Evolutionary conservation across 495 filamentous ascomycete genomes (phyloP).

Genomic region (Amniculicola lignicola): DNA sequence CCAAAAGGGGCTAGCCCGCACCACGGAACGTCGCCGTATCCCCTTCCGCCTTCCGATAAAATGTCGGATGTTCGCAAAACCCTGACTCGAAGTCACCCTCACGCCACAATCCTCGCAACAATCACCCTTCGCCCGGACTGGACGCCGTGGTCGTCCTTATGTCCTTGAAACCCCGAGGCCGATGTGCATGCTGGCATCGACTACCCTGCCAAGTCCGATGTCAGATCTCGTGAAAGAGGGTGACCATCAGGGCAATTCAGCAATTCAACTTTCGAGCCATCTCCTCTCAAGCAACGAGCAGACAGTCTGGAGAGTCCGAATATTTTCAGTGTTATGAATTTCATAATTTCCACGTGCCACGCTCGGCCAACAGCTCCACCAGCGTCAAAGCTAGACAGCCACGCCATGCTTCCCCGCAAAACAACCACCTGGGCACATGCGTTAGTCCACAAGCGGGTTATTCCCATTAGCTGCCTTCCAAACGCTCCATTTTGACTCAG

Average conservation of each 20-base stretch:
- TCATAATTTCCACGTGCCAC: not conserved
- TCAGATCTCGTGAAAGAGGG: too few relatives aligned
- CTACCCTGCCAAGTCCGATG: not conserved
- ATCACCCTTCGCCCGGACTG: not conserved
- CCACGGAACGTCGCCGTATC: too few relatives aligned
- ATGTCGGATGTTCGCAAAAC: not conserved
- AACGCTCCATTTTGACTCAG: not conserved
- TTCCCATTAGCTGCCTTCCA: not conserved
- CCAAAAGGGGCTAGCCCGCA: too few relatives aligned
- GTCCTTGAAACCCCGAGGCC: not conserved
- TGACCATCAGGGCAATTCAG: too few relatives aligned
- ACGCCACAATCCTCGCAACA: not conserved
- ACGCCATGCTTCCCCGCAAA: slow-evolving; percentile 28
- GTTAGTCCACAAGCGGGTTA: not conserved
- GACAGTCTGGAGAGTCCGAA: not conserved
- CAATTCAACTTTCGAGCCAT: too few relatives aligned
- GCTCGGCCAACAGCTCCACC: not conserved
- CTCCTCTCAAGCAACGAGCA: too few relatives aligned
- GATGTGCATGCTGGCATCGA: not conserved
- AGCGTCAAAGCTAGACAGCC: not conserved
- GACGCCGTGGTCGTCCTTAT: not conserved
- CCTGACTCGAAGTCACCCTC: not conserved
- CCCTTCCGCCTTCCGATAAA: not conserved
- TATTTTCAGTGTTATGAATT: not conserved
- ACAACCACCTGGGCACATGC: slow-evolving; percentile 3